phyloP scores from a whole-genome alignment of 345 rosid species.

The Rhodamnia argentea region DNA sequence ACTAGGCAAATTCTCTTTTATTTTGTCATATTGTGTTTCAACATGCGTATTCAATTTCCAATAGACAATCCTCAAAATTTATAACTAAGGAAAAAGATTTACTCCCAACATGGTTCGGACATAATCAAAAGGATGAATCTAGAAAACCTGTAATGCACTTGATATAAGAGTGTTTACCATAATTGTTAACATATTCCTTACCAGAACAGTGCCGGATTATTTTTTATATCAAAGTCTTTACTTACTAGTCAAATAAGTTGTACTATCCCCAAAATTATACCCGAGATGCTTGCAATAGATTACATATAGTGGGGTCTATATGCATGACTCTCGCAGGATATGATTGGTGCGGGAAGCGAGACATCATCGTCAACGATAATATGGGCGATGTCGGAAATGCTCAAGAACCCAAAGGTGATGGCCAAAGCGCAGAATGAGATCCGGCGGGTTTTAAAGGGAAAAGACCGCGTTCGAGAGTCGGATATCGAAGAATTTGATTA shows the following conservation, averaged over 20 bases:
- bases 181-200: background rate
- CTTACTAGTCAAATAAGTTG: too few relatives aligned
- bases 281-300: too few relatives aligned
- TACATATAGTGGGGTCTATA: too few relatives aligned
- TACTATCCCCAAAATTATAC: too few relatives aligned
- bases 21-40: background rate
- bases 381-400: slow-evolving; percentile 25
- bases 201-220: background rate
- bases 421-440: slow-evolving; percentile 14
- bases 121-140: background rate
- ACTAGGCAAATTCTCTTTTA: background rate
- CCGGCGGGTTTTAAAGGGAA: background rate
- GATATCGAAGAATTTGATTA: slow-evolving; percentile 1
- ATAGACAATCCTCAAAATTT: background rate
- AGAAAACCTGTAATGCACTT: background rate
- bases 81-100: background rate
- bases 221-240: too few relatives aligned
- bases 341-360: too few relatives aligned
- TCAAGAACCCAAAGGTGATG: slow-evolving; percentile 7
- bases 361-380: too few relatives aligned
- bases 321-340: too few relatives aligned
- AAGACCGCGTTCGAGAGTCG: background rate
- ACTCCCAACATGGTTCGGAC: background rate
- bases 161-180: too few relatives aligned
- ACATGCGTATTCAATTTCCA: background rate